phyloP scores from a whole-genome alignment of 2,329 filamentous ascomycete genomes.

The Hymenotorrendiella dingleyae region DNA sequence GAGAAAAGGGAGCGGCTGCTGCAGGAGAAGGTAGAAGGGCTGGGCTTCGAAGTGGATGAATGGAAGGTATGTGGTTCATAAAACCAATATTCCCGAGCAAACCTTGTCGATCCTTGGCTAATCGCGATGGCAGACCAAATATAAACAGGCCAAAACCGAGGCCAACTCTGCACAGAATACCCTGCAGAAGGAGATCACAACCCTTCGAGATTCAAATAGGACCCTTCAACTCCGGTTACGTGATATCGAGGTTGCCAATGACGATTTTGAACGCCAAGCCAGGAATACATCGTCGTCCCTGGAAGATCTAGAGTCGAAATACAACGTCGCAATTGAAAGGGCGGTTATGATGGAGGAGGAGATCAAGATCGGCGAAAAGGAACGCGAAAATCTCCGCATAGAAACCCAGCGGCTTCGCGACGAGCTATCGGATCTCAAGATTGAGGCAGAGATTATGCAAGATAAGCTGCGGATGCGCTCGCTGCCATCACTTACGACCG shows the following conservation, averaged over 20 bases:
- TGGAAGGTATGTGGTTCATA: slow-evolving; percentile 73
- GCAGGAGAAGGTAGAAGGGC: slow-evolving; percentile 77
- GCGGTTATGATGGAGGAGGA: slow-evolving; percentile 93
- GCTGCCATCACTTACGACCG: slow-evolving; percentile 53
- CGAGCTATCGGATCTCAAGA: slow-evolving; percentile 86
- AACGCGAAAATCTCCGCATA: slow-evolving; percentile 82
- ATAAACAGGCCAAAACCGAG: slow-evolving; percentile 89
- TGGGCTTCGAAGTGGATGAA: slow-evolving; percentile 89
- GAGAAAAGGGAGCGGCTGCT: slow-evolving; percentile 86
- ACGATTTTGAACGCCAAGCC: slow-evolving; percentile 95
- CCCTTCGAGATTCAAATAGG: slow-evolving; percentile 76
- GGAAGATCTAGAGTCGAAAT: slow-evolving; percentile 95
- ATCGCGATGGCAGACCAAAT: slow-evolving; percentile 64
- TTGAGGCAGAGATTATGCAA: slow-evolving; percentile 89
- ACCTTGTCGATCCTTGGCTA: slow-evolving; percentile 5
- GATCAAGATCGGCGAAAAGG: slow-evolving; percentile 83
- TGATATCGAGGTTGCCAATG: slow-evolving; percentile 96
- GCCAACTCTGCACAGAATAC: slow-evolving; percentile 76
- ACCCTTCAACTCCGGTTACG: slow-evolving; percentile 76
- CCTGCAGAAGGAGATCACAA: slow-evolving; percentile 94
- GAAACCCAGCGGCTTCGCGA: slow-evolving; percentile 85
- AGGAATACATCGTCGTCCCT: slow-evolving; percentile 92
- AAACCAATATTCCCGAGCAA: no score
- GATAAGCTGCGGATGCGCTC: slow-evolving; percentile 82
- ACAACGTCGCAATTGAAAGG: slow-evolving; percentile 88